Percentiles rank a stretch among this genome's conserved stretches.
Evolutionary conservation across 768 basidiomycete genomes (phyloP).

Genomic region (Amanita muscaria): DNA sequence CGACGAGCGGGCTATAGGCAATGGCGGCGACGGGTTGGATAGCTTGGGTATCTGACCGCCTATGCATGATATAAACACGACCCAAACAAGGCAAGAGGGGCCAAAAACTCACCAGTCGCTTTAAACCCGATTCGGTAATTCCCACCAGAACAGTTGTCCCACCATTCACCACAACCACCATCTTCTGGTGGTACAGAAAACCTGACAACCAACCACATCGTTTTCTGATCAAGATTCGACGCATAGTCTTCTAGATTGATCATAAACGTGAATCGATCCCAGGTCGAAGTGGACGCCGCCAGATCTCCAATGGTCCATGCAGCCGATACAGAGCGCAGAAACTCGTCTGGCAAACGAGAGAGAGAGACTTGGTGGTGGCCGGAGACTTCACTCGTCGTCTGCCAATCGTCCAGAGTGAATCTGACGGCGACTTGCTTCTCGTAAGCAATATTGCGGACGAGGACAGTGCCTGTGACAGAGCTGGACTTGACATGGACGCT

Average conservation of each 20-base stretch:
- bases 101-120: neutral
- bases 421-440: slow-evolving; percentile 79
- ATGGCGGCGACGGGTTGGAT: neutral
- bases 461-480: slow-evolving; percentile 60
- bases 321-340: slow-evolving; percentile 10
- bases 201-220: slow-evolving; percentile 55
- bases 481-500: slow-evolving; percentile 12
- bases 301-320: slow-evolving; percentile 11
- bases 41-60: slow-evolving; percentile 8
- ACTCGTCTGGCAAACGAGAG: slow-evolving; percentile 21
- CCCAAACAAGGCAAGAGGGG: neutral
- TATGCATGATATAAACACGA: slow-evolving; percentile 3
- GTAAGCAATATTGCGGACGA: slow-evolving; percentile 80
- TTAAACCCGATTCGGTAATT: slow-evolving; percentile 77
- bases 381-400: slow-evolving; percentile 79
- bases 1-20: neutral
- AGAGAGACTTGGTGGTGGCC: slow-evolving; percentile 42
- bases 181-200: slow-evolving; percentile 22
- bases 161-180: slow-evolving; percentile 50
- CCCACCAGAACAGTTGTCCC: slow-evolving; percentile 80
- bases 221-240: slow-evolving; percentile 36
- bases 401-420: slow-evolving; percentile 93
- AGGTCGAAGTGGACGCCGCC: slow-evolving; percentile 18
- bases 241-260: slow-evolving; percentile 70
- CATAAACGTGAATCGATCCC: slow-evolving; percentile 54